Evolutionary conservation across 805 yeast genomes (phyloP).

Genomic region (Cyberlindnera veronae): DNA sequence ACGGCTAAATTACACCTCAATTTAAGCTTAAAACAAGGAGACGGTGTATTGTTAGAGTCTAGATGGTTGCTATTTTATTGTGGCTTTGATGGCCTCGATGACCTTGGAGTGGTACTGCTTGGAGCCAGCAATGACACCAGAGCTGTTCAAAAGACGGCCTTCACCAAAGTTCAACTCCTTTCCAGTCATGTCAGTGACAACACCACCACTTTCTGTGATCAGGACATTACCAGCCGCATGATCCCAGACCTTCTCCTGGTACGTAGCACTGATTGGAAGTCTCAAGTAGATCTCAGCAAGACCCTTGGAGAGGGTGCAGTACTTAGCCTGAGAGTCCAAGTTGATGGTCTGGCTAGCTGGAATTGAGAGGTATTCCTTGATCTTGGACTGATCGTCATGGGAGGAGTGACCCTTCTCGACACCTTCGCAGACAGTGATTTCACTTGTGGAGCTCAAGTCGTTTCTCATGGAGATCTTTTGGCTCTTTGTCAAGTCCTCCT

Average conservation of each 20-base stretch:
- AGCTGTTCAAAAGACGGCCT: slow-evolving; percentile 76
- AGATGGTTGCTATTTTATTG: neutral
- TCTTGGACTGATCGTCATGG: slow-evolving; percentile 76
- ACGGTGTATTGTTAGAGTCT: too few relatives aligned
- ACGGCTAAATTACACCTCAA: too few relatives aligned
- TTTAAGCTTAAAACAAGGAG: too few relatives aligned
- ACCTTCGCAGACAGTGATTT: slow-evolving; percentile 79
- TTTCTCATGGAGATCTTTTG: slow-evolving; percentile 50
- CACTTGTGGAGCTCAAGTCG: slow-evolving; percentile 38
- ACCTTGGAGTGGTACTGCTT: slow-evolving; percentile 30
- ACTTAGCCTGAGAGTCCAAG: slow-evolving; percentile 94
- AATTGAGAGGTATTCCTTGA: slow-evolving; percentile 63
- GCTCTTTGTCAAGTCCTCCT: slow-evolving; percentile 32
- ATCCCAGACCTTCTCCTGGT: slow-evolving; percentile 97
- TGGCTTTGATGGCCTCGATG: slow-evolving; percentile 28
- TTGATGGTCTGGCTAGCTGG: slow-evolving; percentile 60
- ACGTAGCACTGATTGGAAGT: slow-evolving; percentile 70
- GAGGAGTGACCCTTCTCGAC: slow-evolving; percentile 95
- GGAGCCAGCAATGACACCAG: slow-evolving; percentile 89
- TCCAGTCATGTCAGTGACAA: slow-evolving; percentile 82
- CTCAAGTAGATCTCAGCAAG: slow-evolving; percentile 90
- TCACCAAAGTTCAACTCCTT: slow-evolving; percentile 71
- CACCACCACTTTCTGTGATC: slow-evolving; percentile 87
- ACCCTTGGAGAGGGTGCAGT: slow-evolving; percentile 87
- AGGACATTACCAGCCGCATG: slow-evolving; percentile 95